Base-by-base conservation (phyloP, 495 filamentous ascomycete genomes). In the Penicillium verhagenii region DNA sequence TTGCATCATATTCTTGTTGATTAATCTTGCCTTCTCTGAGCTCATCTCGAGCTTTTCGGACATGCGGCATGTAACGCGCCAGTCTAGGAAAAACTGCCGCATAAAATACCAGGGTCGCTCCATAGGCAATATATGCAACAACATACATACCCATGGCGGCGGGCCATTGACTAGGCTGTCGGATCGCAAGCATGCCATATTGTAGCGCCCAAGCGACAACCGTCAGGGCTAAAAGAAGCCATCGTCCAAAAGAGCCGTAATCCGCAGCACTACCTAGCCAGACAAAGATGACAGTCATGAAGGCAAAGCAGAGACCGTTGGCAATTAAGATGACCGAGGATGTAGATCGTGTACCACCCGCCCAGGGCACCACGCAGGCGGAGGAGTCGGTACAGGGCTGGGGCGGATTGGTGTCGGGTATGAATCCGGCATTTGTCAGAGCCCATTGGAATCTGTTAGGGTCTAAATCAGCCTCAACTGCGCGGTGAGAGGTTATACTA, bases 261-360 rank as follows among this genome's bases (percentile, higher is more conserved):
- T 80, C 78, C 14, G 78, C 78, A 20, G 76, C 74, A 52, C 71
- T 76, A 0, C 78, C 78, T 1, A 80, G 63, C 61, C 72, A 74
- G 8, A 80, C 62, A 49, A 80, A 80, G 5, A 78, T 73, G 5
- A 79, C 63, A 1, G 76, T 77, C 74, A 79, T 79, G 44, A 79
- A 70, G 6, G 74, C 65, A 54, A 80, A 80, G 45, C 75, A 78
- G 50, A 80, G 69, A 9, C 78, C 76, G 46, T 79, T 79, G 19
- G 76, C 75, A 33, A 80, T 76, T 1, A 80, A 56, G 10, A 79
- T 66, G 16, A 80, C 72, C 1, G 73, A 78, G 18, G 75, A 69
- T 50, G 77, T 69, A 3, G 72, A 73, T 59, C 69, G 62, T 7
- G 73, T 71, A 24, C 76, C 72, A 1, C 72, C 72, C 0, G 69